phyloP scores from a whole-genome alignment of 768 basidiomycete species.

The Panaeolus papilionaceus region DNA sequence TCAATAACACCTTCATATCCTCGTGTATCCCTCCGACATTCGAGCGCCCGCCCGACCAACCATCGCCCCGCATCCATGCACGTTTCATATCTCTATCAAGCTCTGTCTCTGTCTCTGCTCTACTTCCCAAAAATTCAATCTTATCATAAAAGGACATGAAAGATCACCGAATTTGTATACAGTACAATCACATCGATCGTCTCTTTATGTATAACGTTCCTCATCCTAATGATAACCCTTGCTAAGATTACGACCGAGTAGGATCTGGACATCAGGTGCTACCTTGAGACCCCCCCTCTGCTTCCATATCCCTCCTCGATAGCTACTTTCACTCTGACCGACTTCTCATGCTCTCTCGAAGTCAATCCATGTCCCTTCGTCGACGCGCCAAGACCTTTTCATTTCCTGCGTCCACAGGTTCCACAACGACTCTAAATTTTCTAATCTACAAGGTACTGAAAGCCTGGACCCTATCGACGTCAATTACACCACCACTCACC shows the following conservation, averaged over 20 bases:
- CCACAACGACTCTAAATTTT: background rate
- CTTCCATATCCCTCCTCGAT: background rate
- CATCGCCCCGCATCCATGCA: background rate
- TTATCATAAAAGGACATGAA: background rate
- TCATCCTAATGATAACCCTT: background rate
- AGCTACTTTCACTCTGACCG: background rate
- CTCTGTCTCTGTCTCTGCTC: background rate
- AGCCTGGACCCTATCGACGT: no score
- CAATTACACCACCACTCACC: no score
- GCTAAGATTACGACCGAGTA: background rate
- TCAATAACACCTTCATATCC: constrained; percentile 1
- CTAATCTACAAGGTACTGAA: no score
- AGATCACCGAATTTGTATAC: background rate
- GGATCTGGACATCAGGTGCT: background rate
- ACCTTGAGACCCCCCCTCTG: background rate
- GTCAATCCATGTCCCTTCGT: background rate
- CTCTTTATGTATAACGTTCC: background rate
- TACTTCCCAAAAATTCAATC: background rate
- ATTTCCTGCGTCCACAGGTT: background rate
- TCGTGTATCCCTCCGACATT: constrained; percentile 6
- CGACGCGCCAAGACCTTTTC: background rate
- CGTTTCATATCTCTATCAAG: constrained; percentile 4
- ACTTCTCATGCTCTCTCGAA: background rate
- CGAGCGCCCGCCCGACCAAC: constrained; percentile 4
- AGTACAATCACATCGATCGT: background rate